Evolutionary conservation across 306 rosid species (phyloP).

Genomic region (Cucumis hystrix): DNA sequence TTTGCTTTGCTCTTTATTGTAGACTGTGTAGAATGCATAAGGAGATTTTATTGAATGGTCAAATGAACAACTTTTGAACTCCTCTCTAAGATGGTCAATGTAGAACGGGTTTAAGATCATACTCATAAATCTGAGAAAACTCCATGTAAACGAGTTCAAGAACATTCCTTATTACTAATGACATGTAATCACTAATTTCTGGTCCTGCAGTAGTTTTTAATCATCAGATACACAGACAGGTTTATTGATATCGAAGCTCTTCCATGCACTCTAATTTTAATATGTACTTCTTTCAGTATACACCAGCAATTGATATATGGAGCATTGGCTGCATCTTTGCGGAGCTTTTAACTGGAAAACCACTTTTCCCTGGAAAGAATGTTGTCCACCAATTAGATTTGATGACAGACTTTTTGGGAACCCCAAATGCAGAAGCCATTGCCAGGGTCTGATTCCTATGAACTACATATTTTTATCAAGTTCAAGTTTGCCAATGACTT

Average conservation of each 20-base stretch:
- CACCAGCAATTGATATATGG: slow-evolving; percentile 99
- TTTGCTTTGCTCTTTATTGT: neutral
- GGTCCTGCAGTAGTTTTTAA: neutral
- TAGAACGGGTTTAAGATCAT: neutral
- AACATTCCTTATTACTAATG: neutral
- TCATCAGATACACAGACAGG: neutral
- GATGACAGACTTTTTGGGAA: slow-evolving; percentile 94
- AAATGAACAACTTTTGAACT: neutral
- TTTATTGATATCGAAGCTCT: neutral
- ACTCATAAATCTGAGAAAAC: neutral
- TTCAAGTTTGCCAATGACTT: neutral
- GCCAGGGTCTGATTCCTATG: slow-evolving; percentile 60
- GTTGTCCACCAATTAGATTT: slow-evolving; percentile 95
- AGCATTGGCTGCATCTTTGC: slow-evolving; percentile 99
- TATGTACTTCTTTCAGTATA: slow-evolving; percentile 46
- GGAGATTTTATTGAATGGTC: neutral
- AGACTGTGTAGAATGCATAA: neutral
- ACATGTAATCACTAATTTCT: neutral
- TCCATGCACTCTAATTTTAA: slow-evolving; percentile 3
- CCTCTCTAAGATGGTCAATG: neutral
- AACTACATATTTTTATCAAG: neutral
- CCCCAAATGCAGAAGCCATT: slow-evolving; percentile 79
- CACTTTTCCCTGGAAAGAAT: slow-evolving; percentile 98
- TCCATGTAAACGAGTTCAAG: neutral
- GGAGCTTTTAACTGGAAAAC: slow-evolving; percentile 93